These are phyloP conservation scores for Cladosporium sp. DNA, from an alignment of 2,329 filamentous ascomycete genomes.

Conservation along the genomic window DNA sequence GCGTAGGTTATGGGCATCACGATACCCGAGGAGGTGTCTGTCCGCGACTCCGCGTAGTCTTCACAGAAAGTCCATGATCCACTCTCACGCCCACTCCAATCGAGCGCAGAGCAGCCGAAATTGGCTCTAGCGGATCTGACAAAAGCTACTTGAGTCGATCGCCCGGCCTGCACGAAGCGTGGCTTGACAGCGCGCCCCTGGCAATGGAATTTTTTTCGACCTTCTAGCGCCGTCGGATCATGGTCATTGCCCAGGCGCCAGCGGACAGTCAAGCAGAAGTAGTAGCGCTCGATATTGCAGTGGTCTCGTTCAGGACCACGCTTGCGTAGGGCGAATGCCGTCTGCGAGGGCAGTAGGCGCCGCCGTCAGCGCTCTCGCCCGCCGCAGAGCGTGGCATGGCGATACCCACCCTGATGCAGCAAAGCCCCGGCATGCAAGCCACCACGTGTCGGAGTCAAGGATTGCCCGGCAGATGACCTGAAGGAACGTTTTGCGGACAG, in stretches of 20 bases:
- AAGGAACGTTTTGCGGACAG: neutral
- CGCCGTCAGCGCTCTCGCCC: neutral
- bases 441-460: slow-evolving; percentile 9
- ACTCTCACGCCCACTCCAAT: slow-evolving; percentile 1
- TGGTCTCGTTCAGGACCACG: neutral
- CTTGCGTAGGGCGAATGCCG: too few relatives aligned
- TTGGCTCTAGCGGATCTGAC: slow-evolving; percentile 8
- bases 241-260: neutral
- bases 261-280: neutral
- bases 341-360: neutral
- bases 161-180: neutral
- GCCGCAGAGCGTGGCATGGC: neutral
- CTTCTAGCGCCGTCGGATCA: slow-evolving; percentile 9
- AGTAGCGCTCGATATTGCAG: neutral
- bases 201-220: slow-evolving; percentile 9
- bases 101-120: slow-evolving; percentile 9
- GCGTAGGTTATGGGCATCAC: neutral
- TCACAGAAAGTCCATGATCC: neutral
- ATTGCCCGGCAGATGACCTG: slow-evolving; percentile 11
- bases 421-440: slow-evolving; percentile 5
- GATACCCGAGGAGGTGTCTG: neutral
- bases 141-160: slow-evolving; percentile 9
- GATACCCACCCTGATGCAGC: slow-evolving; percentile 2
- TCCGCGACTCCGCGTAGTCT: neutral
- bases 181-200: slow-evolving; percentile 3